Evolutionary conservation across 129 eudicot genomes (phyloP), one percentile per base, ranked within the genome.

Genomic region (Oenanthe sinensis): DNA sequence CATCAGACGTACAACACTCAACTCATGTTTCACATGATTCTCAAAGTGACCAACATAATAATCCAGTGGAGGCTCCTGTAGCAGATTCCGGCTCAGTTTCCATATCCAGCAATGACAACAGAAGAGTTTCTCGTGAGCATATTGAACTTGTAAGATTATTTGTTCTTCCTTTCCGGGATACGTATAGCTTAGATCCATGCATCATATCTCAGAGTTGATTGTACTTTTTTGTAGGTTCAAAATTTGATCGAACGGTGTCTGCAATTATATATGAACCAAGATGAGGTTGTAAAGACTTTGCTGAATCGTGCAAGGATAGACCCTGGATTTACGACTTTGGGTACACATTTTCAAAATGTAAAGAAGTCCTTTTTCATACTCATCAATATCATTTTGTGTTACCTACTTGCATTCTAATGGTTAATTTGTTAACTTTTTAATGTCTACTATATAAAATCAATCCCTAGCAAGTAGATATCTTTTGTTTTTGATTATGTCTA

Each of bases 191-290:
- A 55, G 14, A 62, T 26, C 33, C 17, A 12, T 8, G 10, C 1
- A 62, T 62, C 37, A n/a, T 58, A 20, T 22, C 39, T 73, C 37
- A 54, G 74, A 37, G 77, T 13, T 83, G 24, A 72, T 82, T 60
- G 81, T 42, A 39, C 14, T n/a, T 83, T 75, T 8, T 77, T 87
- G 91, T 81, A 94, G 98, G 98, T 94, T 71, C 98, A 91, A 76
- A 91, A 94, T 88, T 81, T 94, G 83, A 94, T 94, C 75, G 98
- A 94, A 83, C 88, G 97, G 43, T 94, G 98, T 78, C 83, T 94
- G 79, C 98, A 91, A 78, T 75, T 94, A 82, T 94, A 94, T 78
- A 94, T 94, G 98, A 94, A 91, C 78, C 88, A 75, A 84, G 96
- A 94, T 58, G 98, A 94, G 80, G 98, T 94, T 84, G 97, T 94